Evolutionary conservation across 805 yeast species (phyloP).

Genomic region (Wickerhamomyces rabaulensis): DNA sequence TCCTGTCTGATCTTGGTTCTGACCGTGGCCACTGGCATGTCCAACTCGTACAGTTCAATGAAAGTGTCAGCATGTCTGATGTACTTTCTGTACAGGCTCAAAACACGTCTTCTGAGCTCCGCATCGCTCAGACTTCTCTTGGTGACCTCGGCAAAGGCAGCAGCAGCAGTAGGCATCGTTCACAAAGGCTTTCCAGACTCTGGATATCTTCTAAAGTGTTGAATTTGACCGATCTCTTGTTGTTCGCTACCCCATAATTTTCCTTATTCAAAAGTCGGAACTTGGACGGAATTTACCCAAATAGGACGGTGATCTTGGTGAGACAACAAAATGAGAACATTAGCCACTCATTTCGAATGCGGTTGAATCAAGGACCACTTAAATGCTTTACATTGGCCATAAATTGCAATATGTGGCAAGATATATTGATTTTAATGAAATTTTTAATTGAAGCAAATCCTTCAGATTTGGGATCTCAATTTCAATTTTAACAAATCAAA

Average conservation of each 20-base stretch:
- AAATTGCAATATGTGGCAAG: too few relatives aligned
- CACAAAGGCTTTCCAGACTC: too few relatives aligned
- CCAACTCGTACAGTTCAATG: constrained; percentile 63
- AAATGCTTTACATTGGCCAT: too few relatives aligned
- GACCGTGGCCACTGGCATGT: constrained; percentile 71
- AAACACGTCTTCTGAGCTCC: constrained; percentile 59
- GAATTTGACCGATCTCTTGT: neutral
- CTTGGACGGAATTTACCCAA: neutral
- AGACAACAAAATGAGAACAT: too few relatives aligned
- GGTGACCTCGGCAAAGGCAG: constrained; percentile 81
- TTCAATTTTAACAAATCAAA: too few relatives aligned
- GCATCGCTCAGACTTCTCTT: constrained; percentile 54
- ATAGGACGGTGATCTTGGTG: too few relatives aligned
- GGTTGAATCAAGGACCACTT: too few relatives aligned
- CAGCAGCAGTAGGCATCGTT: constrained; percentile 59
- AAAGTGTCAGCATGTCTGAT: constrained; percentile 55
- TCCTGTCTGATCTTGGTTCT: constrained; percentile 86
- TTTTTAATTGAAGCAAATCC: too few relatives aligned
- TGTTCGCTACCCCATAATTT: neutral
- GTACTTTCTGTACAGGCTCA: constrained; percentile 69
- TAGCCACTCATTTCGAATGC: too few relatives aligned
- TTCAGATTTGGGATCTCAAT: too few relatives aligned
- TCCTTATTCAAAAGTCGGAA: neutral
- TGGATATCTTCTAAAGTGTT: too few relatives aligned
- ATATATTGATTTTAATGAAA: too few relatives aligned